phyloP scores from a whole-genome alignment of 768 basidiomycete genomes.

The Sarcodon aspratus region DNA sequence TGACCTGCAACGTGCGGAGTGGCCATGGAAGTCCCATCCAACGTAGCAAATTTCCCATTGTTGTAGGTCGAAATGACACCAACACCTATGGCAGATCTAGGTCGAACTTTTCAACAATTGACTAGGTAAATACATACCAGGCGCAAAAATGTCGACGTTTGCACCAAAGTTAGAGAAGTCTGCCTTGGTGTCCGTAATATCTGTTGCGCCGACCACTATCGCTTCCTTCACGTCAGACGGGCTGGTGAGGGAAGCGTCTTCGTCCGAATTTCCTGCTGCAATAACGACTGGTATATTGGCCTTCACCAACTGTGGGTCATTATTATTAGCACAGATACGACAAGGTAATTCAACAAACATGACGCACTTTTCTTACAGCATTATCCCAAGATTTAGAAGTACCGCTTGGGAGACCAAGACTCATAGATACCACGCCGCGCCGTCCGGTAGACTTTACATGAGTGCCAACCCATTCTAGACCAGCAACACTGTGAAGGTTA shows the following conservation, averaged over 20 bases:
- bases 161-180: constrained; percentile 11
- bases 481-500: constrained; percentile 8
- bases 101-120: too few relatives aligned
- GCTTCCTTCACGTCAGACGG: constrained; percentile 7
- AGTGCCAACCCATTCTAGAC: constrained; percentile 12
- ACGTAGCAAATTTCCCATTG: constrained; percentile 52
- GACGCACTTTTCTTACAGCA: constrained; percentile 8
- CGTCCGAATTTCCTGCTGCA: constrained; percentile 9
- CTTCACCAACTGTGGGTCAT: too few relatives aligned
- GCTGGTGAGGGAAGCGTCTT: constrained; percentile 5
- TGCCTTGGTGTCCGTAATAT: constrained; percentile 4
- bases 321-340: too few relatives aligned
- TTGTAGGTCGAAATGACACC: constrained; percentile 86
- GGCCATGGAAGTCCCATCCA: constrained; percentile 91
- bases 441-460: background rate
- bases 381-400: constrained; percentile 7
- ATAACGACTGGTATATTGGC: background rate
- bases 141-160: constrained; percentile 10
- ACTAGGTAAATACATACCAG: constrained; percentile 6
- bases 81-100: constrained; percentile 14
- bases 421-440: constrained; percentile 10
- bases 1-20: constrained; percentile 30
- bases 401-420: constrained; percentile 8
- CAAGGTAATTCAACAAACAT: too few relatives aligned
- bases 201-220: constrained; percentile 10